A percentile compares a stretch with the other conserved stretches of the same genome.
Conservation (phyloP, 805 yeast species). For the Metschnikowia reukaufii region DNA sequence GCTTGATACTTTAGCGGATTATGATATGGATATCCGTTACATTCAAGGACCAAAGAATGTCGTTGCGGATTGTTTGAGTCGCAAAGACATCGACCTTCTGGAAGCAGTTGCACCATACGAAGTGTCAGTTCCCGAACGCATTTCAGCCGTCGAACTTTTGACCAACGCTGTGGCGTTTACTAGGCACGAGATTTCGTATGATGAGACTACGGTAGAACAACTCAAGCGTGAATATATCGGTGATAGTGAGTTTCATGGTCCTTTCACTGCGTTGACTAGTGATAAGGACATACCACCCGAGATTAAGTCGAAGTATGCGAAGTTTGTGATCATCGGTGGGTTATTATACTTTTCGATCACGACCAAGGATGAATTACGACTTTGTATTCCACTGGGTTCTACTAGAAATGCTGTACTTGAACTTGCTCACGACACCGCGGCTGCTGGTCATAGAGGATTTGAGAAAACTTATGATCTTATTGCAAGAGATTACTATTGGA, state of each 20-base stretch:
- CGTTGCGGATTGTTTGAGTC: neutral
- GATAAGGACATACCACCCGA: neutral
- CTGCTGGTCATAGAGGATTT: neutral
- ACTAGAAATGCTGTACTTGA: neutral
- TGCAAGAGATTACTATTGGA: neutral
- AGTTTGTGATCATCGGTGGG: neutral
- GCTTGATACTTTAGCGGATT: neutral
- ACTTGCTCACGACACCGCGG: neutral
- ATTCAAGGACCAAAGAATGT: neutral
- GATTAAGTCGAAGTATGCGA: neutral
- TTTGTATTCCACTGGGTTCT: neutral
- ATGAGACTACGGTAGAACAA: neutral
- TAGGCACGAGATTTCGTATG: neutral
- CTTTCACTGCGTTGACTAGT: neutral
- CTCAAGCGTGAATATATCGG: neutral
- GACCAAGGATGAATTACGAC: neutral
- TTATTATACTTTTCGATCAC: neutral
- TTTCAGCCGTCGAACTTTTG: too few species aligned
- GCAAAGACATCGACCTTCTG: neutral
- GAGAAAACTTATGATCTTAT: neutral
- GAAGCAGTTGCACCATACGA: neutral
- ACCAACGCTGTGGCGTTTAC: neutral
- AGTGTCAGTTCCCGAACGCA: neutral
- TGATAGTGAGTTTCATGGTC: neutral
- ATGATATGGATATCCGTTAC: neutral